phyloP scores from a whole-genome alignment of 2,329 filamentous ascomycete species.

The Rugonectria rugulosa region DNA sequence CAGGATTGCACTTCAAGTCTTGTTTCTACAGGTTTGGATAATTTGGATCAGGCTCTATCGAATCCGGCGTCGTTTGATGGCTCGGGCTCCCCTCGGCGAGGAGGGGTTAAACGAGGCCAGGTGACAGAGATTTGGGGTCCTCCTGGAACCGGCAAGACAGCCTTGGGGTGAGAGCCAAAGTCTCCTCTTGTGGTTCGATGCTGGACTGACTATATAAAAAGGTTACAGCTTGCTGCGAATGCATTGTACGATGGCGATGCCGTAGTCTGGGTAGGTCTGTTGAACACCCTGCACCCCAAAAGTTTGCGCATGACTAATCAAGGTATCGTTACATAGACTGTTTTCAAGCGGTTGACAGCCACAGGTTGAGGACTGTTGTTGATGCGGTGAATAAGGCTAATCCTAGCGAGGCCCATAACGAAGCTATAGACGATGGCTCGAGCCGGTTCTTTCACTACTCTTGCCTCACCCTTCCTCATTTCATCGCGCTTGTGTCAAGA shows the following conservation, averaged over 20 bases:
- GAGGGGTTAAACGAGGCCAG: conserved; percentile 77
- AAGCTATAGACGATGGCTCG: conserved; percentile 32
- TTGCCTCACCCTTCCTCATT: conserved; percentile 70
- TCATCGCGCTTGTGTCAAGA: conserved; percentile 76
- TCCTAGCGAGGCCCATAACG: conserved; percentile 7
- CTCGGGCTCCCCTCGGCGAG: conserved; percentile 33
- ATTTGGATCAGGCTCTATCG: conserved; percentile 59
- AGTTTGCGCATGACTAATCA: conserved; percentile 12
- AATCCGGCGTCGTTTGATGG: conserved; percentile 20
- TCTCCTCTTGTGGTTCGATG: conserved; percentile 15
- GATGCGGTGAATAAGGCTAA: conserved; percentile 25
- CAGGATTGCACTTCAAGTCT: conserved; percentile 57
- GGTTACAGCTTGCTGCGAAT: conserved; percentile 71
- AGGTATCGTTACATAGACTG: conserved; percentile 48
- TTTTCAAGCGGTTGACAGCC: conserved; percentile 50
- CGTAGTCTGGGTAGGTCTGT: conserved; percentile 86
- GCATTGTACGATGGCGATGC: conserved; percentile 66
- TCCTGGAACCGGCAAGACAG: conserved; percentile 84
- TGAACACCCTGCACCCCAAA: conserved; percentile 20
- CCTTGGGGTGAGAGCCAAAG: conserved; percentile 69
- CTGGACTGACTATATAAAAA: conserved; percentile 51
- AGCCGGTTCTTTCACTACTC: conserved; percentile 56
- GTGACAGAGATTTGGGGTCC: conserved; percentile 90
- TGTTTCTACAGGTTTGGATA: conserved; percentile 63
- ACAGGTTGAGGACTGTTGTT: conserved; percentile 40